A percentile compares a stretch with the other conserved stretches of the same genome.
Conservation (phyloP, 2,329 filamentous ascomycete species). For the Diaporthe eres region DNA sequence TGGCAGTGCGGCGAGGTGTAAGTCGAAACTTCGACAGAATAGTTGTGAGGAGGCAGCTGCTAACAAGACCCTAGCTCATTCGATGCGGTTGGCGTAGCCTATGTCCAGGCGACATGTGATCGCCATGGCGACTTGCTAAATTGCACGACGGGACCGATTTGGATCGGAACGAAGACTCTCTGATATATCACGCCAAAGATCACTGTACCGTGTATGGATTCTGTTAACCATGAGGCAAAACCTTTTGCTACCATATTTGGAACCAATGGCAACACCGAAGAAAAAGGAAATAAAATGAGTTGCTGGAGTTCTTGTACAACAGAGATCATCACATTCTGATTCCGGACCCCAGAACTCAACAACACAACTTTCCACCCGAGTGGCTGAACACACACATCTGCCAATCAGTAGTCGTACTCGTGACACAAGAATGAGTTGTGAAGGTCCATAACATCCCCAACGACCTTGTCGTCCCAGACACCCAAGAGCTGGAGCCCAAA, state of each 20-base stretch:
- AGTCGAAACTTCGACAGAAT: neutral
- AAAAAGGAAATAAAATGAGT: neutral
- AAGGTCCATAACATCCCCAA: conserved; percentile 10
- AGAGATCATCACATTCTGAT: neutral
- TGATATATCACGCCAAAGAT: neutral
- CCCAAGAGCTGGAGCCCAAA: neutral
- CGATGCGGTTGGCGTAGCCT: conserved; percentile 7
- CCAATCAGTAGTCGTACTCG: neutral
- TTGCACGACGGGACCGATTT: neutral
- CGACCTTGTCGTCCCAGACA: neutral
- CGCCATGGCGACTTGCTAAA: neutral
- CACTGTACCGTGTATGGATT: neutral
- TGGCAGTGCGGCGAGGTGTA: conserved; percentile 4
- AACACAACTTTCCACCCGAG: neutral
- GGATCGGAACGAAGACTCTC: conserved; percentile 20
- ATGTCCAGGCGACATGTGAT: conserved; percentile 19
- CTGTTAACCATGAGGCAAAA: neutral
- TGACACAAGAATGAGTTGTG: conserved; percentile 13
- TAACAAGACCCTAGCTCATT: neutral
- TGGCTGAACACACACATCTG: neutral
- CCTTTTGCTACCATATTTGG: neutral
- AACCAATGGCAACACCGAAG: neutral
- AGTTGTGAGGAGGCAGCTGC: neutral
- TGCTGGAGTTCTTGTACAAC: neutral
- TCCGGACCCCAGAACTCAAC: neutral